Percentiles rank a stretch among this genome's conserved stretches.
Evolutionary conservation across 2,329 filamentous ascomycete genomes (phyloP).

Genomic region (Helotiales sp.): DNA sequence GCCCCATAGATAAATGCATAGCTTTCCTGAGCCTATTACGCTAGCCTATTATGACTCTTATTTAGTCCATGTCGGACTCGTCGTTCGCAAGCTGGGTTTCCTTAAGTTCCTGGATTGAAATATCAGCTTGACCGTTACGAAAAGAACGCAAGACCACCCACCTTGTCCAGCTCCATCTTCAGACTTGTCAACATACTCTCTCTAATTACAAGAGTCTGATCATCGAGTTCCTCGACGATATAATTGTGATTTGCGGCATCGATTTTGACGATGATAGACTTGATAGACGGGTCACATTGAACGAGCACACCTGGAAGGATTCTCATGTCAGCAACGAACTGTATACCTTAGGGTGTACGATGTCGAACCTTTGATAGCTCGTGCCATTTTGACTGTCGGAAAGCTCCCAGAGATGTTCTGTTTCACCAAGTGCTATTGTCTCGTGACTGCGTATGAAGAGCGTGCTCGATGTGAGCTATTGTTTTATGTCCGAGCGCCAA

Average conservation of each 20-base stretch:
- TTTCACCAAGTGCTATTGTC: neutral
- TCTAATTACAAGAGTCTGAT: slow-evolving; percentile 73
- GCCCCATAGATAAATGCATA: too few relatives aligned
- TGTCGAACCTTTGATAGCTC: slow-evolving; percentile 54
- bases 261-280: slow-evolving; percentile 79
- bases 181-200: slow-evolving; percentile 68
- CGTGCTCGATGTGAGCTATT: neutral
- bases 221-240: slow-evolving; percentile 79
- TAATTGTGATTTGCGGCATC: slow-evolving; percentile 69
- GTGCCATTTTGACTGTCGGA: slow-evolving; percentile 46
- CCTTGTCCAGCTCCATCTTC: slow-evolving; percentile 68
- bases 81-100: slow-evolving; percentile 30
- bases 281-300: slow-evolving; percentile 84
- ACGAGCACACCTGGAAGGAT: slow-evolving; percentile 64
- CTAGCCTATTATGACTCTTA: neutral
- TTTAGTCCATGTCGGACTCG: slow-evolving; percentile 14
- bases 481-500: neutral
- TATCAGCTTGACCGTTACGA: slow-evolving; percentile 7
- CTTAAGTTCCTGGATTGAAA: slow-evolving; percentile 28
- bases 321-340: neutral
- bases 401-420: neutral
- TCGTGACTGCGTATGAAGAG: neutral
- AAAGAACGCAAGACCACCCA: slow-evolving; percentile 42
- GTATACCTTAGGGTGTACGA: neutral
- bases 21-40: too few relatives aligned